A percentile compares a stretch with the other conserved stretches of the same genome.
These are phyloP conservation scores for Gelatoporia subvermispora DNA, from an alignment of 768 basidiomycete species.

Conservation along the genomic window DNA sequence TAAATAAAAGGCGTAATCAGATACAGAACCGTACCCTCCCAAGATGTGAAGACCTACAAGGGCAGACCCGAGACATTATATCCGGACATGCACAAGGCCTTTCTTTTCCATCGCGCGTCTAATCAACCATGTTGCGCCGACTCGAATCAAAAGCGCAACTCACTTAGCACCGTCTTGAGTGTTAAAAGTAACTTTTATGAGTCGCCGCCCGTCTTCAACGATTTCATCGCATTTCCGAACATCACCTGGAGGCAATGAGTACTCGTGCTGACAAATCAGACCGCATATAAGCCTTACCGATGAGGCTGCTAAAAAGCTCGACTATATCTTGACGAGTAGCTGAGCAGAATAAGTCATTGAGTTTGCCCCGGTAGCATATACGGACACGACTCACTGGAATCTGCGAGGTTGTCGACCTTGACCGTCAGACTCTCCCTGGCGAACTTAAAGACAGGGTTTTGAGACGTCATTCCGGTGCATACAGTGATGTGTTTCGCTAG, in stretches of 20 bases:
- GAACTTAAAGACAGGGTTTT: constrained; percentile 30
- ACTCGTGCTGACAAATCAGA: background rate
- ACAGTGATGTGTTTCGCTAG: background rate
- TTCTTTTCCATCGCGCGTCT: constrained; percentile 37
- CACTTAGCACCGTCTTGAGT: constrained; percentile 52
- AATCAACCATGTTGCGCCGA: constrained; percentile 1
- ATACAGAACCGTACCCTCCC: too few species aligned
- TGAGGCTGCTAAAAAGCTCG: constrained; percentile 51
- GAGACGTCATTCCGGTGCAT: constrained; percentile 7
- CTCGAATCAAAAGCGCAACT: constrained; percentile 17
- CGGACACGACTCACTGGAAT: too few species aligned
- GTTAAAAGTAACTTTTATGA: constrained; percentile 50
- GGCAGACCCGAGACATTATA: constrained; percentile 50
- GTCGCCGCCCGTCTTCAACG: constrained; percentile 24
- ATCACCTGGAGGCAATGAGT: constrained; percentile 35
- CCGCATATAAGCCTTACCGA: constrained; percentile 35
- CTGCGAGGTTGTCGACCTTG: constrained; percentile 38
- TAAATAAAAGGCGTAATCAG: constrained; percentile 1
- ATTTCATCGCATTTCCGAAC: constrained; percentile 33
- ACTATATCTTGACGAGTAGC: constrained; percentile 44
- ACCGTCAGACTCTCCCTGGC: constrained; percentile 39
- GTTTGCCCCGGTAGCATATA: constrained; percentile 17
- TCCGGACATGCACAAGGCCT: constrained; percentile 63
- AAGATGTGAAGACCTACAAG: constrained; percentile 38
- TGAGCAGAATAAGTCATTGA: constrained; percentile 3